Conservation (phyloP, 164 flowering plant species). For the Aristolochia californica region DNA sequence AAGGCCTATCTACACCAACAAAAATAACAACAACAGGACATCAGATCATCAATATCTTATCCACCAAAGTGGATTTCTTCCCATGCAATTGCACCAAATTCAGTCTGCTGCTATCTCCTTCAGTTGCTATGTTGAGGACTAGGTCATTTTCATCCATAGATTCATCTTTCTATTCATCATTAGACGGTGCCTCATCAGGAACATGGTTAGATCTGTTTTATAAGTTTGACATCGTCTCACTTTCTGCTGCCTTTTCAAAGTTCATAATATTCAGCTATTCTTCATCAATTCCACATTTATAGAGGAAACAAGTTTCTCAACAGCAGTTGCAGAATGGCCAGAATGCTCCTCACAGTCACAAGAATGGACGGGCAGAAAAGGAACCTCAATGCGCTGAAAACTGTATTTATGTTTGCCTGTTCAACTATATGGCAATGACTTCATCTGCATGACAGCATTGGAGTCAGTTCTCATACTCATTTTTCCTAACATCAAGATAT, state of each 20-base stretch:
- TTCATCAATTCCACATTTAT: conserved; percentile 20
- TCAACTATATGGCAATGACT: conserved; percentile 54
- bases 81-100: conserved; percentile 7
- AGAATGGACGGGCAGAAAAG: conserved; percentile 58
- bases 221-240: not conserved
- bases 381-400: conserved; percentile 62
- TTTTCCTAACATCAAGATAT: no score
- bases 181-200: conserved; percentile 12
- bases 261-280: conserved; percentile 61
- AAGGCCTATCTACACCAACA: no score
- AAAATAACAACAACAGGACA: not conserved
- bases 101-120: conserved; percentile 6
- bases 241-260: conserved; percentile 28
- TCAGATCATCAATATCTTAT: conserved; percentile 20
- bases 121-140: conserved; percentile 37
- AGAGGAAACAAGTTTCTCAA: conserved; percentile 11
- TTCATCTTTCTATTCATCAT: conserved; percentile 20
- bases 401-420: conserved; percentile 94
- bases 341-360: conserved; percentile 90
- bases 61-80: conserved; percentile 5
- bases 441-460: conserved; percentile 37
- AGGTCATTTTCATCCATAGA: conserved; percentile 41
- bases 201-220: conserved; percentile 1
- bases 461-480: no score
- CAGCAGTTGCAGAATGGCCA: conserved; percentile 16